Evolutionary conservation across 768 basidiomycete genomes (phyloP).

Genomic region (Collybiopsis confluens): DNA sequence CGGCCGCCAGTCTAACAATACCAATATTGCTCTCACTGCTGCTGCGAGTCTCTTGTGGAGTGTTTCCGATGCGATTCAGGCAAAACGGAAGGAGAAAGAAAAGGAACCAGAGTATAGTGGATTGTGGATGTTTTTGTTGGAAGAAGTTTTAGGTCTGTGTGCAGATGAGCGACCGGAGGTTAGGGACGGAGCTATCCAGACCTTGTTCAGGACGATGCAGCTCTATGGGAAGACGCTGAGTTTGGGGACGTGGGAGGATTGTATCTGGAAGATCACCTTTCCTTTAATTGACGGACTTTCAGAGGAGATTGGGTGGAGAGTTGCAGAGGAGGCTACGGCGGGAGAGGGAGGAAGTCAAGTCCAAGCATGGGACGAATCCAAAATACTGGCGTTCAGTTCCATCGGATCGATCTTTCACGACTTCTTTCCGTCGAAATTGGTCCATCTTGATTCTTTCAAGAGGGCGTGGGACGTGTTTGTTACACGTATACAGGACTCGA

Average conservation of each 20-base stretch:
- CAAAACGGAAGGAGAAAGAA: constrained; percentile 61
- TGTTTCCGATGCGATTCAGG: constrained; percentile 92
- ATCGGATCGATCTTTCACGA: constrained; percentile 80
- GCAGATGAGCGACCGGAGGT: constrained; percentile 84
- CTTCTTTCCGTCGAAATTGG: constrained; percentile 71
- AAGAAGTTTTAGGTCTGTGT: constrained; percentile 79
- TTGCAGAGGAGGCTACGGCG: constrained; percentile 11
- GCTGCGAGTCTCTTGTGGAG: constrained; percentile 94
- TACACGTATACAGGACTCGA: constrained; percentile 62
- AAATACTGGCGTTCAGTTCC: constrained; percentile 79
- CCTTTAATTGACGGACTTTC: constrained; percentile 76
- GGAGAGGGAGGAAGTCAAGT: constrained; percentile 5
- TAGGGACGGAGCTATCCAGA: constrained; percentile 91
- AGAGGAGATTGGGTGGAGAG: constrained; percentile 43
- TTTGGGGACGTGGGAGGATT: constrained; percentile 81
- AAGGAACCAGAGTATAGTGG: constrained; percentile 74
- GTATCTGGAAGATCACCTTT: constrained; percentile 88
- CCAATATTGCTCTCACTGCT: constrained; percentile 93
- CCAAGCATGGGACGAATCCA: constrained; percentile 83
- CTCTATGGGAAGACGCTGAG: constrained; percentile 87
- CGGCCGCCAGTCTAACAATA: constrained; percentile 80
- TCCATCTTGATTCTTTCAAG: constrained; percentile 64
- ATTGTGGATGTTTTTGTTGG: constrained; percentile 91
- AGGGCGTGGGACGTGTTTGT: constrained; percentile 77
- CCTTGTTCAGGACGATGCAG: constrained; percentile 89